Evolutionary conservation across 2,329 filamentous ascomycete genomes (phyloP).

Genomic region (Lachnellula suecica): DNA sequence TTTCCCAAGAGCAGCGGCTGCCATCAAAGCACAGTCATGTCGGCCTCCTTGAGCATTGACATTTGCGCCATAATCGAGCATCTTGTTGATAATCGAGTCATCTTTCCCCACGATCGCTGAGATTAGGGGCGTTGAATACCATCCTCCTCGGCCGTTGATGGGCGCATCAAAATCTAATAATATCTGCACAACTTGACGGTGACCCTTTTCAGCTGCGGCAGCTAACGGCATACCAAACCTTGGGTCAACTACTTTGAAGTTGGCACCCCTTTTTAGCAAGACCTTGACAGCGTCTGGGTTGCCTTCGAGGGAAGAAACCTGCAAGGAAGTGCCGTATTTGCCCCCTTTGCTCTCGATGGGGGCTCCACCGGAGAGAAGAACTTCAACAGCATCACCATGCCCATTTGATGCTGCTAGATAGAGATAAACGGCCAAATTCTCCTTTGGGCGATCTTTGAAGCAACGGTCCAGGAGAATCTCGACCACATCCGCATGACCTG

Average conservation of each 20-base stretch:
- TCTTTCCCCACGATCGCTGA: not conserved
- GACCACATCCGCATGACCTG: slow-evolving; percentile 3
- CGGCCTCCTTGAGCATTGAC: not conserved
- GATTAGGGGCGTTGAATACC: not conserved
- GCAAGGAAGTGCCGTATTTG: not conserved
- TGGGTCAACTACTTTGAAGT: not conserved
- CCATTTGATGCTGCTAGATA: slow-evolving; percentile 16
- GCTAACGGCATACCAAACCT: not conserved
- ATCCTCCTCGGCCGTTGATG: not conserved
- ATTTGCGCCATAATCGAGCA: not conserved
- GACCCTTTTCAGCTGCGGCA: not conserved
- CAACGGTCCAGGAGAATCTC: not conserved
- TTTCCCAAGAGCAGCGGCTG: not conserved
- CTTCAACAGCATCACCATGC: slow-evolving; percentile 34
- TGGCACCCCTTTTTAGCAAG: slow-evolving; percentile 17
- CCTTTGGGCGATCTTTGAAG: not conserved
- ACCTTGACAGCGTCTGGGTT: not conserved
- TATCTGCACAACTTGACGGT: not conserved
- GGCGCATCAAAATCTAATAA: not conserved
- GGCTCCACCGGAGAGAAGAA: not conserved
- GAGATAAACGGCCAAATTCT: not conserved
- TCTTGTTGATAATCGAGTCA: not conserved
- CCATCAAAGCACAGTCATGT: not conserved
- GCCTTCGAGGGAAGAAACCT: not conserved
- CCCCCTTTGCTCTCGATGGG: not conserved